A percentile compares a stretch with the other conserved stretches of the same genome.
Evolutionary conservation across 352 stramenopile species (phyloP).

Genomic region (Pilasporangium apinafurcum): DNA sequence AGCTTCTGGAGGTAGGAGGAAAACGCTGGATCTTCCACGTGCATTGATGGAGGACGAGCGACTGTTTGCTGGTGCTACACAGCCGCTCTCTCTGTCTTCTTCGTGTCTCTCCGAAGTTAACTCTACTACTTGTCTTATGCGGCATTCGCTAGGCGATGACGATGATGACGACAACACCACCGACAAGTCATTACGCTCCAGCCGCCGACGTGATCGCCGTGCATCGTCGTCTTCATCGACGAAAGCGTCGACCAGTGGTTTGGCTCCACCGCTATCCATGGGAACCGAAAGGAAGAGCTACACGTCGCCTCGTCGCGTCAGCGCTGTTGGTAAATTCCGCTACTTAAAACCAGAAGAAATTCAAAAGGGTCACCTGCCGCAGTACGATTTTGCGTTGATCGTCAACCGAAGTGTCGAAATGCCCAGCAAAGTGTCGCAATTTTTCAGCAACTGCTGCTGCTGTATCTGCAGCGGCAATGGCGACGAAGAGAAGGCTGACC

Average conservation of each 20-base stretch:
- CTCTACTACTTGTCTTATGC: constrained; percentile 57
- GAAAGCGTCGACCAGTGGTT: neutral
- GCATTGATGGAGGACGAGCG: constrained; percentile 6
- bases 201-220: no score
- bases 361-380: constrained; percentile 35
- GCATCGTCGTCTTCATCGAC: constrained; percentile 8
- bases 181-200: constrained; percentile 15
- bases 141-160: constrained; percentile 21
- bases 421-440: constrained; percentile 19
- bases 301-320: constrained; percentile 13
- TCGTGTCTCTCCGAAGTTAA: constrained; percentile 24
- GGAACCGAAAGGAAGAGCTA: constrained; percentile 16
- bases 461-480: constrained; percentile 28
- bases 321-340: constrained; percentile 40
- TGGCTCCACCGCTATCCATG: neutral
- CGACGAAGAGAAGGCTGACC: constrained; percentile 26
- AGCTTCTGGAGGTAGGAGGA: constrained; percentile 8
- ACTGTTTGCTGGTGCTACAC: neutral
- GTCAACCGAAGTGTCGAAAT: constrained; percentile 58
- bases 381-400: constrained; percentile 81
- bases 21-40: neutral
- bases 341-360: constrained; percentile 85
- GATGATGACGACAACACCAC: constrained; percentile 16
- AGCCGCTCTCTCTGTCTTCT: constrained; percentile 8
- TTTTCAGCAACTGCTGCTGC: constrained; percentile 22